phyloP scores from a whole-genome alignment of 1,284 basidiomycete species.

The Ceratobasidium sp. region DNA sequence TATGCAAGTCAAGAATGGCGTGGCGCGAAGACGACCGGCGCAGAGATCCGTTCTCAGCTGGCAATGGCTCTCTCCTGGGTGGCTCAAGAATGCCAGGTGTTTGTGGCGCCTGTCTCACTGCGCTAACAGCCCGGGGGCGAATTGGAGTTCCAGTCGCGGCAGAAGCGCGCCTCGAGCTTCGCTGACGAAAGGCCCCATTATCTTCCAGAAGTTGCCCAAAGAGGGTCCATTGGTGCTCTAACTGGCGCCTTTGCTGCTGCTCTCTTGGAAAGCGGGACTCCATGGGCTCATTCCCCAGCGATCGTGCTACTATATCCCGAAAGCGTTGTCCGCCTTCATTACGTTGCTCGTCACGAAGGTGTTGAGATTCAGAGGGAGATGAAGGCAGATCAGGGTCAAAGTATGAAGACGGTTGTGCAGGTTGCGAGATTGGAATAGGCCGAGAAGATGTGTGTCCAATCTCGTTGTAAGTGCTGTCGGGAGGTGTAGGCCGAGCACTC shows the following conservation, averaged over 20 bases:
- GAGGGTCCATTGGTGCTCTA: slow-evolving; percentile 67
- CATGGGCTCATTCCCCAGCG: slow-evolving; percentile 10
- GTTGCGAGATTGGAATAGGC: neutral
- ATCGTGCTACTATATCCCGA: slow-evolving; percentile 19
- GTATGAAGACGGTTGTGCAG: neutral
- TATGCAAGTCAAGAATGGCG: neutral
- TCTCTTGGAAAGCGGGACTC: slow-evolving; percentile 5
- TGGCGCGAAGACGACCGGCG: slow-evolving; percentile 30
- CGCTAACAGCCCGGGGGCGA: slow-evolving; percentile 50
- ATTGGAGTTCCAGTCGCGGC: neutral
- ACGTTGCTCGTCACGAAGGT: neutral
- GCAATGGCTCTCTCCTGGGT: slow-evolving; percentile 20
- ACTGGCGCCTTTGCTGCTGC: slow-evolving; percentile 1
- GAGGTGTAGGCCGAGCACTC: slow-evolving; percentile 3
- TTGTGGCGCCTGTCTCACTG: slow-evolving; percentile 45
- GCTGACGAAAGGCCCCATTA: slow-evolving; percentile 58
- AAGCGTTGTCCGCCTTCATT: neutral
- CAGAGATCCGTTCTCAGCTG: slow-evolving; percentile 39
- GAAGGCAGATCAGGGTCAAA: slow-evolving; percentile 25
- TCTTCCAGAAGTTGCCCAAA: slow-evolving; percentile 78
- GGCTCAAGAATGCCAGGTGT: slow-evolving; percentile 46
- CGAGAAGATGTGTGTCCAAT: neutral
- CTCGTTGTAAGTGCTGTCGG: neutral
- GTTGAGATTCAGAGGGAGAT: slow-evolving; percentile 23
- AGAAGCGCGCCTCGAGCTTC: slow-evolving; percentile 7